These are phyloP conservation scores for Musa schizocarpa DNA, from an alignment of 176 grass and related monocot species.

Conservation along the genomic window DNA sequence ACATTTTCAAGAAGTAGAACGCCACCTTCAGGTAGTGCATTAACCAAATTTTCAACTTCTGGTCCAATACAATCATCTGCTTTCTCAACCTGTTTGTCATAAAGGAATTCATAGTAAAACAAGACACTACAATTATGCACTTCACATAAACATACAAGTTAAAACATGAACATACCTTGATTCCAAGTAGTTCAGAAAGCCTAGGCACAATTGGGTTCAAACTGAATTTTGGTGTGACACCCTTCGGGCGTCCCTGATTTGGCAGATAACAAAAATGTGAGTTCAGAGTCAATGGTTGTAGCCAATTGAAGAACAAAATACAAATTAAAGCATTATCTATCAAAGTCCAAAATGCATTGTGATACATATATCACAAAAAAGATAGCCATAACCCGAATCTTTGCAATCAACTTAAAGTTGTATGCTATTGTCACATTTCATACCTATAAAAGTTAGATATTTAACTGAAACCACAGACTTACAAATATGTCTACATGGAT, in stretches of 20 bases:
- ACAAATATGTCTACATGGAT: too few species aligned
- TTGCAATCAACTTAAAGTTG: too few species aligned
- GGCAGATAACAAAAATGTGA: not conserved
- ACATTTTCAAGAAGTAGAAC: constrained; percentile 48
- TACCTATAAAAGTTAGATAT: too few species aligned
- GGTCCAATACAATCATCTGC: constrained; percentile 41
- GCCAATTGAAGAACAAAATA: not conserved
- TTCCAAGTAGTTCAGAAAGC: constrained; percentile 43
- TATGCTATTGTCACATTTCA: too few species aligned
- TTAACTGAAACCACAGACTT: too few species aligned
- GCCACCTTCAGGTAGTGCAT: constrained; percentile 30
- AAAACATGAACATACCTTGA: constrained; percentile 17
- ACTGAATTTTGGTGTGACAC: constrained; percentile 34
- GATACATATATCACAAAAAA: too few species aligned
- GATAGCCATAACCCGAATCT: not conserved
- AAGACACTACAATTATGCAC: not conserved
- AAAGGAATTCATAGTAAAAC: not conserved
- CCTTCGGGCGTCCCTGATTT: constrained; percentile 36
- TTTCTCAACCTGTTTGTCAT: constrained; percentile 29
- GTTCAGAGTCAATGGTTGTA: not conserved
- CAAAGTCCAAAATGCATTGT: too few species aligned
- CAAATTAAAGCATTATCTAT: not conserved
- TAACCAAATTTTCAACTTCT: constrained; percentile 41
- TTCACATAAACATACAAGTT: not conserved
- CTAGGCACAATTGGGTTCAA: constrained; percentile 42